Base-by-base conservation (phyloP, 1,139 yeast species). In the Suhomyces wounanorum region DNA sequence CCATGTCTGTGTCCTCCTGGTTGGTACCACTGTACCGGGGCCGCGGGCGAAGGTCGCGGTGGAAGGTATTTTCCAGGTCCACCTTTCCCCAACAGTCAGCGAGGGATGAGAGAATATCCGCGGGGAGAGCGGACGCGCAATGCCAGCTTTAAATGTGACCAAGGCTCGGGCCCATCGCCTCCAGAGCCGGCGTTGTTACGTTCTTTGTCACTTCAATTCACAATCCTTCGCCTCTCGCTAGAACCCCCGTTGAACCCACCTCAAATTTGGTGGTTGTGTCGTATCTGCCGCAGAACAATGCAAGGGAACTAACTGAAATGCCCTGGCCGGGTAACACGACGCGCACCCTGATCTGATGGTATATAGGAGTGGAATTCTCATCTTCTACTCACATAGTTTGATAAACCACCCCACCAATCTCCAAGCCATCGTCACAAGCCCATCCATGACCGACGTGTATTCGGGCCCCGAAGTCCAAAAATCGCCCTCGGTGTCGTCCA, bases 401-500 rank as follows among this genome's bases (percentile, higher is more conserved):
- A 30, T 9, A 11, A 30, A 13, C n/a, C 7, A 13, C 33, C 11
- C n/a, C 33, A 5, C n/a, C 33, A n/a, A 30, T 11, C 33, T 30
- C n/a, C n/a, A 21, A 21, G 23, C 23, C 23, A 21, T 21, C 14
- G 14, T 37, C 35, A 38, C 18, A 37, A 37, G 26, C 26, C 25
- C 38, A 21, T 33, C 39, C 44, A 42, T 42, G 44, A 42, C 44
- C 11, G 37, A 30, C 13, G 38, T 42, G 38, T 10, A 21, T 11
- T 10, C 31, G 40, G 23, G 30, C 18, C 13, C 21, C 9, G 45
- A 28, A 5, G 39, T 47, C 17, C 44, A 53, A 33, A 52, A 49
- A 31, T 55, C 61, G 37, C 60, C 59, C 16, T 57, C 61, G 28
- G 42, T 58, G 9, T 59, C 71, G n/a, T 68, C 73, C 4, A 50